Conservation (phyloP, 352 stramenopile species). For the Pythium scleroteichum region DNA sequence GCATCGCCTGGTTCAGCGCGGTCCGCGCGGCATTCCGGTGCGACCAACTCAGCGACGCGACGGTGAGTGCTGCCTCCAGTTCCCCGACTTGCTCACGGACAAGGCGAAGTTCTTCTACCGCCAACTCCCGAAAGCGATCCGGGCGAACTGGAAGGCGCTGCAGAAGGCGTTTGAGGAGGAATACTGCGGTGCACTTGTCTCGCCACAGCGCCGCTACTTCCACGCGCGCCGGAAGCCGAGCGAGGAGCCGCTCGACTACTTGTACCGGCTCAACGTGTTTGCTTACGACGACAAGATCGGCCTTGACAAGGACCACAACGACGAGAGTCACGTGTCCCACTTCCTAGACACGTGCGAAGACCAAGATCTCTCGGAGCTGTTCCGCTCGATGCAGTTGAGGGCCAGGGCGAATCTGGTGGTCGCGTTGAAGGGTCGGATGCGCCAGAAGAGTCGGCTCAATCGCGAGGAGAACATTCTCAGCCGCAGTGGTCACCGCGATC, state of each 20-base stretch:
- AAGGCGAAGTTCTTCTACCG: slow-evolving; percentile 22
- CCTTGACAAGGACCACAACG: background rate
- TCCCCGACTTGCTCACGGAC: slow-evolving; percentile 8
- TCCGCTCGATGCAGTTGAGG: background rate
- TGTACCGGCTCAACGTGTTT: slow-evolving; percentile 25
- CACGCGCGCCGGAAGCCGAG: slow-evolving; percentile 6
- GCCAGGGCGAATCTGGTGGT: too few relatives aligned
- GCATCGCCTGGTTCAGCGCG: slow-evolving; percentile 2
- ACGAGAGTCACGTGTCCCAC: slow-evolving; percentile 4
- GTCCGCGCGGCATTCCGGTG: slow-evolving; percentile 13
- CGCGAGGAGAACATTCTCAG: too few relatives aligned
- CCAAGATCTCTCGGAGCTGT: background rate
- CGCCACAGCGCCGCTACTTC: slow-evolving; percentile 13
- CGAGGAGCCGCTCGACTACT: slow-evolving; percentile 24
- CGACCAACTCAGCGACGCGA: slow-evolving; percentile 9
- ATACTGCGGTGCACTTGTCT: slow-evolving; percentile 17
- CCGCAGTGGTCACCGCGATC: too few relatives aligned
- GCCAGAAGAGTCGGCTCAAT: too few relatives aligned
- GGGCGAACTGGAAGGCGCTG: slow-evolving; percentile 7
- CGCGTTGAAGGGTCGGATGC: too few relatives aligned
- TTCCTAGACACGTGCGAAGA: slow-evolving; percentile 20
- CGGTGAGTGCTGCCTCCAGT: slow-evolving; percentile 16
- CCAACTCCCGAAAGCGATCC: slow-evolving; percentile 4
- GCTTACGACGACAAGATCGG: background rate
- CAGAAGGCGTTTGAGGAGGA: slow-evolving; percentile 21